phyloP scores from a whole-genome alignment of 176 grass and related monocot species.

The Cocos nucifera region DNA sequence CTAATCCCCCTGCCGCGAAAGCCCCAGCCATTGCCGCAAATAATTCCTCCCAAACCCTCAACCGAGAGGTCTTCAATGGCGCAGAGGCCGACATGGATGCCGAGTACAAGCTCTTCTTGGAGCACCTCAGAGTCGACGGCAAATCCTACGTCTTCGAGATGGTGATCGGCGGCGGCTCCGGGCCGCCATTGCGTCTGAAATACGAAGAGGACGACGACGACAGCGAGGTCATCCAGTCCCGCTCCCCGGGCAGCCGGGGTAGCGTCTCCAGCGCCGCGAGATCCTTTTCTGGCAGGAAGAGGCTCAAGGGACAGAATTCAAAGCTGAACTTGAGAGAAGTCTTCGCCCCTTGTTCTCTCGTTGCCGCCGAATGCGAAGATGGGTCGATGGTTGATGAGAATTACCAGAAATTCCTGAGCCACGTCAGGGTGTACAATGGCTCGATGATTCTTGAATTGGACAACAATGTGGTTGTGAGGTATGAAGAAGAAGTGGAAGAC shows the following conservation, averaged over 20 bases:
- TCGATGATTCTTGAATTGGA: slow-evolving; percentile 30
- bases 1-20: no score
- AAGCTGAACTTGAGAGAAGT: not conserved
- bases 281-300: not conserved
- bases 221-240: slow-evolving; percentile 4
- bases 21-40: no score
- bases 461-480: slow-evolving; percentile 20
- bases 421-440: slow-evolving; percentile 28
- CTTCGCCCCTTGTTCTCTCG: not conserved
- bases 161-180: slow-evolving; percentile 2
- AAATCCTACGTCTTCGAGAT: slow-evolving; percentile 43
- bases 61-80: not conserved
- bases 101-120: slow-evolving; percentile 57
- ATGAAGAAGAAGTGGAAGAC: not conserved
- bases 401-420: slow-evolving; percentile 49
- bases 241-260: not conserved
- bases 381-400: slow-evolving; percentile 28
- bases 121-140: slow-evolving; percentile 32
- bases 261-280: not conserved
- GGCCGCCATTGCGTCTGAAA: slow-evolving; percentile 18
- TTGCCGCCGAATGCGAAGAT: not conserved
- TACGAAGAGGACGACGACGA: slow-evolving; percentile 27
- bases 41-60: no score
- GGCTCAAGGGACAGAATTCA: not conserved
- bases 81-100: slow-evolving; percentile 27